phyloP scores from a whole-genome alignment of 139 green algal species.

The Coccomyxa sp. region DNA sequence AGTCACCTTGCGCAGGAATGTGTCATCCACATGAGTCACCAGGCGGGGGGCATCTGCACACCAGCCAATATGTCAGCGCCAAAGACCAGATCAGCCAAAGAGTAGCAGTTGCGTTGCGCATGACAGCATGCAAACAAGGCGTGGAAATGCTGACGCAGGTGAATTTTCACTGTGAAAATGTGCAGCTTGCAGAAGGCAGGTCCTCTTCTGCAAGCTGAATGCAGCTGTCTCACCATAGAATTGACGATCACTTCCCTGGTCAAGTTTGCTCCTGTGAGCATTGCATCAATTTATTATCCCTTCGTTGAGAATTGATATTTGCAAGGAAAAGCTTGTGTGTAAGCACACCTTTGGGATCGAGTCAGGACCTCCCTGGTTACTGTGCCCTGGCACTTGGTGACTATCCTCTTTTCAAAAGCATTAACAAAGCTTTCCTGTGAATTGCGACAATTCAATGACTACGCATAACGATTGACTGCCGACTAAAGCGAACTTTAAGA shows the following conservation, averaged over 20 bases:
- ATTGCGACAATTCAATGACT: no score
- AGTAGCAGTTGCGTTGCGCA: not conserved
- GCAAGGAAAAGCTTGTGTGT: not conserved
- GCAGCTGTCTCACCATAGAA: conserved; percentile 55
- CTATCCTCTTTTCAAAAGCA: no score
- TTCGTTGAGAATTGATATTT: not conserved
- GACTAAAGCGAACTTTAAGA: no score
- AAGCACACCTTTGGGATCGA: not conserved
- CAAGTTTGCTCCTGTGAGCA: conserved; percentile 54
- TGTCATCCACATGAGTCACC: conserved; percentile 78
- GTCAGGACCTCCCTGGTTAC: conserved; percentile 5
- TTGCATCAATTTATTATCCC: not conserved
- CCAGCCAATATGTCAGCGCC: not conserved
- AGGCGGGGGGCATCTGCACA: conserved; percentile 35
- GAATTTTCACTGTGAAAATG: not conserved
- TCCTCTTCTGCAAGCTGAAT: not conserved
- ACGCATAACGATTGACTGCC: no score
- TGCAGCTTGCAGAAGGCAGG: not conserved
- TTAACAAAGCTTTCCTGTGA: no score
- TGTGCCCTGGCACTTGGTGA: not conserved
- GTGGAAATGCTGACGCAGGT: not conserved
- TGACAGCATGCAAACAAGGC: not conserved
- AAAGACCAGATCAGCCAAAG: not conserved
- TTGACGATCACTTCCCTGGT: conserved; percentile 42
- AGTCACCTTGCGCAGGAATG: conserved; percentile 74